Conservation (phyloP, 129 eudicot genomes). For the Flaveria trinervia region DNA sequence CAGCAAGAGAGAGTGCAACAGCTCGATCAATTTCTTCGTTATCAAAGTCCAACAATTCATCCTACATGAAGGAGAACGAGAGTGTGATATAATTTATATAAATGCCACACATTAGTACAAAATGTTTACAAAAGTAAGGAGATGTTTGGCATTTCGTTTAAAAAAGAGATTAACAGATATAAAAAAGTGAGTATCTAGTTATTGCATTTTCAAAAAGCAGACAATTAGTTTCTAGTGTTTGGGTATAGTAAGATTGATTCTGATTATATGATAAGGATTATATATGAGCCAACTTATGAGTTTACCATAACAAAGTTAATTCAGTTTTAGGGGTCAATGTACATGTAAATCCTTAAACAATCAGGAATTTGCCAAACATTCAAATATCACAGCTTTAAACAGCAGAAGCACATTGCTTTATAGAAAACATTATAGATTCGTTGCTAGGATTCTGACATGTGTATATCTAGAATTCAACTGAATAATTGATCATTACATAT, state of each 20-base stretch:
- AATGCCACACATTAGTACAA: neutral
- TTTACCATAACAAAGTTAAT: neutral
- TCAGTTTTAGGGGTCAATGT: neutral
- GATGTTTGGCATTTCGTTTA: neutral
- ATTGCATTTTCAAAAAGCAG: neutral
- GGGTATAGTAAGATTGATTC: neutral
- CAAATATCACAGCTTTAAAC: neutral
- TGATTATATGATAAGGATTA: neutral
- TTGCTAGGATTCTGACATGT: too few species aligned
- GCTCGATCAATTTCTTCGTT: slow-evolving; percentile 82
- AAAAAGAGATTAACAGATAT: neutral
- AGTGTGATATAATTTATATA: neutral
- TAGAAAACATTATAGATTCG: too few species aligned
- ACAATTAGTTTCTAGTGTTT: neutral
- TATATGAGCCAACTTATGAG: neutral
- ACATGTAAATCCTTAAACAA: neutral
- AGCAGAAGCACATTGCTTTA: neutral
- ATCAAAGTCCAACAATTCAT: slow-evolving; percentile 66
- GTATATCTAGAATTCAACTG: too few species aligned
- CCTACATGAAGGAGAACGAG: slow-evolving; percentile 44
- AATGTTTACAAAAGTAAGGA: neutral
- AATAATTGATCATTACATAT: too few species aligned
- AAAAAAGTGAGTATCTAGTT: neutral
- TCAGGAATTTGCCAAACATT: neutral
- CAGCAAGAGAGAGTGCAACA: slow-evolving; percentile 87